Evolutionary conservation across 1,284 basidiomycete species (phyloP).

Genomic region (Polyporus tsugae): DNA sequence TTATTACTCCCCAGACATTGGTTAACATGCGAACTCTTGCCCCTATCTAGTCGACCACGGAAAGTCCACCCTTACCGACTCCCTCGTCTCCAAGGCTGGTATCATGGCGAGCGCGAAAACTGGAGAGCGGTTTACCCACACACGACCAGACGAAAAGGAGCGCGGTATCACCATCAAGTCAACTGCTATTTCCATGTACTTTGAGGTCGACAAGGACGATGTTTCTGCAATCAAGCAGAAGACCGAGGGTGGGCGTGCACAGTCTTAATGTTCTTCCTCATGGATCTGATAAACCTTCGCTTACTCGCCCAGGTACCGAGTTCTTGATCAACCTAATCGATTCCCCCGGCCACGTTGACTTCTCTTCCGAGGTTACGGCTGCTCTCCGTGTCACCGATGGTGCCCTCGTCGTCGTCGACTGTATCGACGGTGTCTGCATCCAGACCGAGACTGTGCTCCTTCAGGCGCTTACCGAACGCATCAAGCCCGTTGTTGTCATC

Average conservation of each 20-base stretch:
- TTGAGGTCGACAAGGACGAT: conserved; percentile 94
- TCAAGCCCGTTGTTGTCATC: conserved; percentile 99
- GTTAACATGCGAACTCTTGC: conserved; percentile 26
- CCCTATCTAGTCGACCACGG: conserved; percentile 93
- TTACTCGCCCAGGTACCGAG: conserved; percentile 73
- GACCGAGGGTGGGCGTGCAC: conserved; percentile 74
- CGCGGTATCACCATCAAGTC: conserved; percentile 99
- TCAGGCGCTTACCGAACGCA: conserved; percentile 97
- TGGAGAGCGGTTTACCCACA: conserved; percentile 99
- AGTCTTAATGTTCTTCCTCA: conserved; percentile 24
- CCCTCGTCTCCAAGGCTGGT: conserved; percentile 99
- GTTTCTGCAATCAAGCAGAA: conserved; percentile 90
- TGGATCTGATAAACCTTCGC: conserved; percentile 35
- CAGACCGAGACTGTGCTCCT: conserved; percentile 99
- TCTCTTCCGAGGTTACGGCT: conserved; percentile 99
- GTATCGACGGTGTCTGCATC: conserved; percentile 99
- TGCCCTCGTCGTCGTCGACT: conserved; percentile 98
- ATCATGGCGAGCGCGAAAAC: conserved; percentile 97
- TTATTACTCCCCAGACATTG: conserved; percentile 22
- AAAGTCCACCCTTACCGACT: conserved; percentile 99
- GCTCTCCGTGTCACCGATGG: conserved; percentile 99
- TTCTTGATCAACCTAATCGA: conserved; percentile 99
- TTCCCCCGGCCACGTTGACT: conserved; percentile 99
- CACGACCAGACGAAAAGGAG: conserved; percentile 98
- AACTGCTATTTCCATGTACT: conserved; percentile 99